Conservation (phyloP, 106 monocot genomes). For the Chionographis japonica region DNA sequence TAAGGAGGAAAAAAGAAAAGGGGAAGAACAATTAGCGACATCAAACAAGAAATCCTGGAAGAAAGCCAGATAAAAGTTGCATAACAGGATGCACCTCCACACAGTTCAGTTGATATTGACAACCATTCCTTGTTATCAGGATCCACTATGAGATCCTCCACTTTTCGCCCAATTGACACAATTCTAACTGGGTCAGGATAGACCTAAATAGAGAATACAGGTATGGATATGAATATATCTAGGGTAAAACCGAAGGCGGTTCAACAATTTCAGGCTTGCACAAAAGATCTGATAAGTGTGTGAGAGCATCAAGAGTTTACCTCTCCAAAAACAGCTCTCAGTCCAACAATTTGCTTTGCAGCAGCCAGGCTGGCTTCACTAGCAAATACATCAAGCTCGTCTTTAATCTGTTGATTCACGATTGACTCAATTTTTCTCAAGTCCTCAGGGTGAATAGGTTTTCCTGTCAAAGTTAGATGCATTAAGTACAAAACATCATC, state of each 20-base stretch:
- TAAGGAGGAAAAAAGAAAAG: not conserved
- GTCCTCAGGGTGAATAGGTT: constrained; percentile 80
- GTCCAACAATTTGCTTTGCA: constrained; percentile 63
- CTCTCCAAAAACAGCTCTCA: constrained; percentile 97
- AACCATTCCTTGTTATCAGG: constrained; percentile 79
- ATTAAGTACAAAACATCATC: not conserved
- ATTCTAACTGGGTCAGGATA: constrained; percentile 96
- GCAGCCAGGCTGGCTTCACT: constrained; percentile 59
- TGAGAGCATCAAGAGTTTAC: constrained; percentile 23
- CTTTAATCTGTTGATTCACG: constrained; percentile 87
- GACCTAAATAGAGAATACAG: constrained; percentile 32
- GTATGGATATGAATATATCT: not conserved
- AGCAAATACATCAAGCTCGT: constrained; percentile 77
- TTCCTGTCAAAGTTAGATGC: constrained; percentile 47
- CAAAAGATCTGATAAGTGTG: not conserved
- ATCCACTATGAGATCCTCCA: constrained; percentile 67
- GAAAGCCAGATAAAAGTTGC: not conserved
- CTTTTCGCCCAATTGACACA: constrained; percentile 84
- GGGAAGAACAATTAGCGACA: too few relatives aligned
- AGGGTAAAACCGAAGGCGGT: not conserved
- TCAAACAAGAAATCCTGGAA: not conserved
- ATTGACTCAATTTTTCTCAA: constrained; percentile 89
- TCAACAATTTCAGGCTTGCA: not conserved
- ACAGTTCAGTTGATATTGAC: constrained; percentile 86
- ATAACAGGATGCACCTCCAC: constrained; percentile 59